These are phyloP conservation scores for Blepharisma undulans DNA, from an alignment of 169 alveolate genomes.

Conservation along the genomic window DNA sequence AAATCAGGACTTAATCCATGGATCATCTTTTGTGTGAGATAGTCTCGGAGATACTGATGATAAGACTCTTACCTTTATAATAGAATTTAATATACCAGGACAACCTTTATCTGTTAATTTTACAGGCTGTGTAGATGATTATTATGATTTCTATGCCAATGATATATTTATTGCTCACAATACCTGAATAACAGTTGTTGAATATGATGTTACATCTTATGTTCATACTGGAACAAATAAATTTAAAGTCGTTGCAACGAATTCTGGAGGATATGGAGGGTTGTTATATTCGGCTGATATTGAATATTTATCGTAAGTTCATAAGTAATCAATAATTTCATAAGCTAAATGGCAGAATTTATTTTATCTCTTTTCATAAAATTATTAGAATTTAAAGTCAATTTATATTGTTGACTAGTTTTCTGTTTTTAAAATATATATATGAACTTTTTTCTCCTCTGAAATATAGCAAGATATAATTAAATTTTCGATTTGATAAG, in stretches of 20 bases:
- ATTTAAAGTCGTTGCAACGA: background rate
- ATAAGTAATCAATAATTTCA: too few relatives aligned
- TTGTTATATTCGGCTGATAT: background rate
- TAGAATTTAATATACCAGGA: background rate
- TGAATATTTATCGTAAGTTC: too few relatives aligned
- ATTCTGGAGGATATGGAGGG: background rate
- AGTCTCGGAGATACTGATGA: too few relatives aligned
- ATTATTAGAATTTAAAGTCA: too few relatives aligned
- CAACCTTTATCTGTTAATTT: background rate
- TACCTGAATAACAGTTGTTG: background rate
- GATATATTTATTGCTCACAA: background rate
- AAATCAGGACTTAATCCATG: too few relatives aligned
- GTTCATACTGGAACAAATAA: background rate
- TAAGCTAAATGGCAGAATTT: too few relatives aligned
- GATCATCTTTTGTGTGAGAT: background rate
- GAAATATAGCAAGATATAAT: too few relatives aligned
- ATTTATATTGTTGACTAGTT: too few relatives aligned
- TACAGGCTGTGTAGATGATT: background rate
- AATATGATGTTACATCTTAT: background rate
- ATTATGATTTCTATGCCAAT: background rate
- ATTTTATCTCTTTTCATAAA: too few relatives aligned
- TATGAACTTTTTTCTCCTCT: too few relatives aligned
- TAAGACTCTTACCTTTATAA: background rate
- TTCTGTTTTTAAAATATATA: too few relatives aligned
- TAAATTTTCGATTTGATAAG: too few relatives aligned